Evolutionary conservation across 2,329 filamentous ascomycete species (phyloP), one percentile per base, ranked within the genome.

Genomic region (Lachnellula hyalina): DNA sequence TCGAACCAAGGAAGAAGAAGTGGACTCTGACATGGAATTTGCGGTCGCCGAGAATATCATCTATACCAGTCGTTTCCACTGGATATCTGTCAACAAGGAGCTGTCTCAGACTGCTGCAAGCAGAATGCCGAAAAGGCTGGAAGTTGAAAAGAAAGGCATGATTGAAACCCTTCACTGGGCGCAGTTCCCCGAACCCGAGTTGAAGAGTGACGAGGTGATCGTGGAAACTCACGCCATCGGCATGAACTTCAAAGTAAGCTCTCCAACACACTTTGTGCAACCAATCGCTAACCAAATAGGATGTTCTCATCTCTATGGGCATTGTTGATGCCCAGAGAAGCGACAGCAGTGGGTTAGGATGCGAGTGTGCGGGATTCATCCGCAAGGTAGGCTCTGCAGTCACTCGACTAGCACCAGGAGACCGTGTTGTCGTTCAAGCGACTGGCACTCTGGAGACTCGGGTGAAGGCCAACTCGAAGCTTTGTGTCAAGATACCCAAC

Each of bases 1-100:
- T 9, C 51, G 50, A 19, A 41, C 41, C 14, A 51, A 42, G 45
- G 23, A 51, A 21, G 21, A 47, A 34, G 35, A 56, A 41, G 28
- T 52, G 11, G 52, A 55, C 17, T 61, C 62, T 7, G 66, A 69
- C n/a, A 56, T 48, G 17, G 70, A 72, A 50, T 71, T 63, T 54
- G 60, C 56, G 0, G n/a, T 67, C 6, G 3, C 51, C 4, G 38
- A 67, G 41, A 62, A 61, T 12, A 38, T 40, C 4, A 36, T 68
- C 3, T 50, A 65, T 15, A 55, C 67, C 28, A 52, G 59, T 17
- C 60, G 68, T 41, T 65, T 57, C 55, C 62, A 63, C 40, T 61
- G 59, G 52, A 51, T 61, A 44, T 47, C 48, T 21, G 38, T 63
- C 17, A 32, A 32, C 12, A 41, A 60, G 14, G 59, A 58, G 35